These are phyloP conservation scores for Cytospora paraplurivora DNA, from an alignment of 2,329 filamentous ascomycete species.

Conservation along the genomic window DNA sequence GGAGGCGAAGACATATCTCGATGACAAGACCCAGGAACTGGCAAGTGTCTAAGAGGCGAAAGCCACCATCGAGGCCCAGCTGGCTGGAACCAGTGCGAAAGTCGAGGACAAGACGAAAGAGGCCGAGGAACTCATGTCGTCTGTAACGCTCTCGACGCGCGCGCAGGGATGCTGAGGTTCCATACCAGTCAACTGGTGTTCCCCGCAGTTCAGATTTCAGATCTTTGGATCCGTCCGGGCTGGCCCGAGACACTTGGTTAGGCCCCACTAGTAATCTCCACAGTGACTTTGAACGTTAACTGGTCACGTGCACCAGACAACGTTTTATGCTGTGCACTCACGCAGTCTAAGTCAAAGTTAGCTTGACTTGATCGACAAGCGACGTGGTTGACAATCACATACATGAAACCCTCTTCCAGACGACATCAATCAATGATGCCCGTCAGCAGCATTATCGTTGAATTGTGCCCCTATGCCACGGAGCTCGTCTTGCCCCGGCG, in stretches of 20 bases:
- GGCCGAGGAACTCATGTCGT: neutral
- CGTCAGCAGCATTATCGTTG: neutral
- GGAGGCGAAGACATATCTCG: neutral
- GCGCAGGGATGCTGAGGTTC: neutral
- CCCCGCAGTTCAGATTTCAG: neutral
- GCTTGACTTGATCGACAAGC: no score
- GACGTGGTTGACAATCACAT: neutral
- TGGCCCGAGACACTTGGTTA: neutral
- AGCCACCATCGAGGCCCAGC: neutral
- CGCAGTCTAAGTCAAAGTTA: no score
- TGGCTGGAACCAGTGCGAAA: neutral
- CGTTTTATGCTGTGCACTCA: no score
- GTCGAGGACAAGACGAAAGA: conserved; percentile 10
- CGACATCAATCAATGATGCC: neutral
- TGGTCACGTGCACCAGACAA: no score
- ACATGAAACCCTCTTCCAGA: neutral
- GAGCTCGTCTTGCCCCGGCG: neutral
- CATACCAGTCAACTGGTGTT: no score
- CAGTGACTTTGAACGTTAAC: no score
- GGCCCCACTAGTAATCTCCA: no score
- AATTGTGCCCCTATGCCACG: conserved; percentile 12
- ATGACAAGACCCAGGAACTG: conserved; percentile 6
- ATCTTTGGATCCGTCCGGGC: neutral
- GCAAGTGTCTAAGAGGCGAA: neutral
- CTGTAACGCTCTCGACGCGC: neutral